Evolutionary conservation across 2,329 filamentous ascomycete species (phyloP).

Genomic region (Trichoderma afroharzianum): DNA sequence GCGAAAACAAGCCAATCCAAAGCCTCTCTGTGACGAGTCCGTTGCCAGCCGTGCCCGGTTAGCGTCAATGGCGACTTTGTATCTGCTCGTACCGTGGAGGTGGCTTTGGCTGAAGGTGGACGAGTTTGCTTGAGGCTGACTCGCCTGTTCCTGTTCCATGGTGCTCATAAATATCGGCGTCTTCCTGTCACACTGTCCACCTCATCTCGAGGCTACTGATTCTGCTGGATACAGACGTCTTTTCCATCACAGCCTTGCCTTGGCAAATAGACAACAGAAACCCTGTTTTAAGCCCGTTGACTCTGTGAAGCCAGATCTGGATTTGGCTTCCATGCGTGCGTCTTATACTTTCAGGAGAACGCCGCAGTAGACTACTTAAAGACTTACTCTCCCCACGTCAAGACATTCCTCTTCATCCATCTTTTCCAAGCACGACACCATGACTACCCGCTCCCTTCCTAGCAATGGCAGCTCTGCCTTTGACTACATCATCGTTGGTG

Average conservation of each 20-base stretch:
- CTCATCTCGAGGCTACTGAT: background rate
- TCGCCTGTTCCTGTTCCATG: background rate
- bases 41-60: conserved; percentile 2
- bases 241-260: background rate
- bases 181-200: background rate
- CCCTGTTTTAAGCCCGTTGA: background rate
- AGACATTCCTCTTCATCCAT: background rate
- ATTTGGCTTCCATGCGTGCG: background rate
- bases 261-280: background rate
- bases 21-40: background rate
- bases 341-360: background rate
- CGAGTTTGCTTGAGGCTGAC: background rate
- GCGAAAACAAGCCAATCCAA: background rate
- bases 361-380: background rate
- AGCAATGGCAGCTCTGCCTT: conserved; percentile 62
- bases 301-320: background rate
- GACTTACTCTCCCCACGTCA: background rate
- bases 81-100: background rate
- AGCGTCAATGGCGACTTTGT: background rate
- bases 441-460: conserved; percentile 67
- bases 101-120: background rate
- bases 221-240: background rate
- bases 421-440: conserved; percentile 33
- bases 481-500: conserved; percentile 83
- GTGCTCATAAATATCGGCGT: background rate